Evolutionary conservation across 495 filamentous ascomycete genomes (phyloP).

Genomic region (Barbatosphaeria neglecta): DNA sequence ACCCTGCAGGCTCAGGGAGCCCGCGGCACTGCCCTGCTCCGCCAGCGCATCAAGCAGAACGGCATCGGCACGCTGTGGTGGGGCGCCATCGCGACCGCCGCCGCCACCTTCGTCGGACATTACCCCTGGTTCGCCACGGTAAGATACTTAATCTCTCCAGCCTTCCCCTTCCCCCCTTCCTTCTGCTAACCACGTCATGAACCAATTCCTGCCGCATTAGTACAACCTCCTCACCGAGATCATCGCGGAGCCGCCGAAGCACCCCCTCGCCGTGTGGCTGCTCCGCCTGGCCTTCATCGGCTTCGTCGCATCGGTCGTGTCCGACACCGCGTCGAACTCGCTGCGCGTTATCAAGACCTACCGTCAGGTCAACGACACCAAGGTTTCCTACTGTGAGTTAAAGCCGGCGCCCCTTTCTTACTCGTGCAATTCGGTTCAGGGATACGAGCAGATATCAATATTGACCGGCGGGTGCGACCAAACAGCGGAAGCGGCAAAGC

Average conservation of each 20-base stretch:
- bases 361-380: slow-evolving; percentile 20
- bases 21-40: slow-evolving; percentile 13
- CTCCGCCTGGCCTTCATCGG: slow-evolving; percentile 20
- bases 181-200: neutral
- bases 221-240: slow-evolving; percentile 14
- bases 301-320: slow-evolving; percentile 18
- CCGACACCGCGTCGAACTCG: slow-evolving; percentile 21
- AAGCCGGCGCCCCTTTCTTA: neutral
- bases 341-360: slow-evolving; percentile 21
- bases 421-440: too few species aligned
- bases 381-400: slow-evolving; percentile 20
- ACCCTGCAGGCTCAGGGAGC: slow-evolving; percentile 21
- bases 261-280: slow-evolving; percentile 14
- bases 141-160: neutral
- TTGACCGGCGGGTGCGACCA: neutral
- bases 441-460: too few species aligned
- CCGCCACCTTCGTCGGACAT: slow-evolving; percentile 21
- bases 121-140: slow-evolving; percentile 25
- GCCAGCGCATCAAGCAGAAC: slow-evolving; percentile 20
- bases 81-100: slow-evolving; percentile 21
- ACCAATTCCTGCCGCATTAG: slow-evolving; percentile 3
- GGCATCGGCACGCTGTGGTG: slow-evolving; percentile 21
- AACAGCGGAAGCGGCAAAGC: slow-evolving; percentile 15
- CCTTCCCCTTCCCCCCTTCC: neutral
- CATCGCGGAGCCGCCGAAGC: slow-evolving; percentile 12